A percentile compares a stretch with the other conserved stretches of the same genome.
These are phyloP conservation scores for Lactarius sanguifluus DNA, from an alignment of 768 basidiomycete genomes.

Conservation along the genomic window DNA sequence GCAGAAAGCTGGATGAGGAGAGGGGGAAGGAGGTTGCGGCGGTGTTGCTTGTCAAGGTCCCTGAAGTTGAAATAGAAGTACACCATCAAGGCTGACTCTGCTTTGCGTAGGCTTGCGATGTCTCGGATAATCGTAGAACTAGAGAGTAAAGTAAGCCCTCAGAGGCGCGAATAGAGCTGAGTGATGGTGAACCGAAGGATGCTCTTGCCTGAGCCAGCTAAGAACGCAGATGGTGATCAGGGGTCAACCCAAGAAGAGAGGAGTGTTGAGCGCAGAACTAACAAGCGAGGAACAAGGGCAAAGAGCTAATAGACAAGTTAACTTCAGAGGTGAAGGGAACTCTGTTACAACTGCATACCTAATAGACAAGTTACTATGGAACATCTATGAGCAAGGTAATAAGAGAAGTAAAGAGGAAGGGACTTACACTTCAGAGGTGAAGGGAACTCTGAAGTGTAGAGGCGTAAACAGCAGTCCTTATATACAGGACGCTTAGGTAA, in stretches of 20 bases:
- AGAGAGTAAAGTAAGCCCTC: neutral
- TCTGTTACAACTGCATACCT: no score
- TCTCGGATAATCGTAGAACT: neutral
- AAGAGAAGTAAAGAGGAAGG: no score
- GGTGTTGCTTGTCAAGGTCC: neutral
- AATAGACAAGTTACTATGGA: no score
- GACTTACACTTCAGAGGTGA: no score
- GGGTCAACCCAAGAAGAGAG: no score
- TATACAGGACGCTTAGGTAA: no score
- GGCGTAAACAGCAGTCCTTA: no score
- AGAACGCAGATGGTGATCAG: neutral
- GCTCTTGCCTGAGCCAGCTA: neutral
- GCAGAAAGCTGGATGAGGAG: neutral
- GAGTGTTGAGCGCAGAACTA: neutral
- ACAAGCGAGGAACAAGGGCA: no score
- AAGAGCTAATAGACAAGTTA: no score
- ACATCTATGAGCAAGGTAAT: no score
- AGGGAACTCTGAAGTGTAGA: no score
- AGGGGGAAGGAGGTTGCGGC: neutral
- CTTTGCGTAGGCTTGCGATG: neutral
- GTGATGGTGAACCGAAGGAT: neutral
- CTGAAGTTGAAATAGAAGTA: conserved; percentile 1
- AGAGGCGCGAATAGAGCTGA: neutral
- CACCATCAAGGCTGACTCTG: neutral
- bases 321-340: no score